Conservation (phyloP, 2,329 filamentous ascomycete species). For the Lasiodiplodia sp. region DNA sequence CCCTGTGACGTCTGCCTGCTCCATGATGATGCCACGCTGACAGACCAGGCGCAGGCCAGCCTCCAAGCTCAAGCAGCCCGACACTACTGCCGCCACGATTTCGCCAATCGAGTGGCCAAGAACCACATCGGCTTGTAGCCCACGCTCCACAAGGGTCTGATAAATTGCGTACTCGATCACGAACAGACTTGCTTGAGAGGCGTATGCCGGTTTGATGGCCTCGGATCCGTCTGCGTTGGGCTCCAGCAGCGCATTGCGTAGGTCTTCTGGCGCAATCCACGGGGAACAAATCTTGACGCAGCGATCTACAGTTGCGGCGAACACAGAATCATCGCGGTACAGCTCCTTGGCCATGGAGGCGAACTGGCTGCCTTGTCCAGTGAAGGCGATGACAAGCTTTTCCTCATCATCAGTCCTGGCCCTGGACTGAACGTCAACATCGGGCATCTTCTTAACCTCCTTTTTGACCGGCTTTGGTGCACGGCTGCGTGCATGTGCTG, state of each 20-base stretch:
- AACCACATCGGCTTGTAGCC: slow-evolving; percentile 44
- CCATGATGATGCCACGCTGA: slow-evolving; percentile 37
- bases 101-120: slow-evolving; percentile 54
- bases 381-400: slow-evolving; percentile 37
- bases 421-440: too few species aligned
- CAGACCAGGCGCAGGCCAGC: slow-evolving; percentile 48
- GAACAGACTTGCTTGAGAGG: too few species aligned
- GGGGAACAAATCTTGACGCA: background rate
- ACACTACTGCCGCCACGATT: slow-evolving; percentile 48
- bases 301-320: background rate
- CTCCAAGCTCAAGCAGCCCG: slow-evolving; percentile 40
- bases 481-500: background rate
- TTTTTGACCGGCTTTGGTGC: too few species aligned
- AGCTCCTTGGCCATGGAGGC: slow-evolving; percentile 30
- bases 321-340: slow-evolving; percentile 14
- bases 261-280: too few species aligned
- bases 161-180: too few species aligned
- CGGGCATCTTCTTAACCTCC: too few species aligned
- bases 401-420: background rate
- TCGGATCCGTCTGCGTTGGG: too few species aligned
- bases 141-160: slow-evolving; percentile 21
- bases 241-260: too few species aligned
- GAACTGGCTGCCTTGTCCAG: slow-evolving; percentile 42
- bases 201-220: too few species aligned
- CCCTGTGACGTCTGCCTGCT: background rate